phyloP scores from a whole-genome alignment of 1,284 basidiomycete species.

The Sporisorium scitamineum region DNA sequence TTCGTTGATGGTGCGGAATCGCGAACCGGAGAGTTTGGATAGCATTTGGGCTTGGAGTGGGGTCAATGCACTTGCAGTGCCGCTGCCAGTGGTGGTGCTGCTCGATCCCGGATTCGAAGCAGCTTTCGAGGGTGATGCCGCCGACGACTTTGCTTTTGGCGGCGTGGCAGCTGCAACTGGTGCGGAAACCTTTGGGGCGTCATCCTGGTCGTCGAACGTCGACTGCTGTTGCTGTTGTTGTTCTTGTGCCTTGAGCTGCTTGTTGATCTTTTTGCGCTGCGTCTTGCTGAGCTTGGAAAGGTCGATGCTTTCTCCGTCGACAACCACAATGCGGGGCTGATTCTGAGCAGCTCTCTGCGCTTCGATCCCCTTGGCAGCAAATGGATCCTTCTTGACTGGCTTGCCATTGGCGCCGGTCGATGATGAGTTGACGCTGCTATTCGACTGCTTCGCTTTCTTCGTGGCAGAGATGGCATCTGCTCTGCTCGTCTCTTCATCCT shows the following conservation, averaged over 20 bases:
- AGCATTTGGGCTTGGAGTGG: conserved; percentile 60
- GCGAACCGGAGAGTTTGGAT: conserved; percentile 62
- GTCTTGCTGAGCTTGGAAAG: conserved; percentile 54
- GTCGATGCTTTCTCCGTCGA: conserved; percentile 31
- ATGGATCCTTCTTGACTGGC: conserved; percentile 38
- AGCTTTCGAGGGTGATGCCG: neutral
- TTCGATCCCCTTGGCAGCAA: conserved; percentile 37
- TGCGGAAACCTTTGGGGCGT: neutral
- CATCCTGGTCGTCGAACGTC: neutral
- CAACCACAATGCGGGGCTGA: conserved; percentile 26
- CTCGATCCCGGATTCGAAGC: neutral
- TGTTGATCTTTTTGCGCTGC: conserved; percentile 63
- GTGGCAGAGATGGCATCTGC: conserved; percentile 21
- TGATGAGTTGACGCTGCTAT: neutral
- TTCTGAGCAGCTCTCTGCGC: conserved; percentile 38
- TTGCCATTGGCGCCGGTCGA: conserved; percentile 11
- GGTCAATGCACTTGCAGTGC: conserved; percentile 25
- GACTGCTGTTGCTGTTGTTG: neutral
- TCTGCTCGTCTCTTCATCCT: conserved; percentile 36
- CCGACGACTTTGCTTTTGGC: neutral
- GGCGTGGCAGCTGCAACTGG: neutral
- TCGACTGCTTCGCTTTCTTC: conserved; percentile 34
- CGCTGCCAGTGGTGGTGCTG: neutral
- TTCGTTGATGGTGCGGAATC: conserved; percentile 69
- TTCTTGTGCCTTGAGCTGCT: conserved; percentile 41